Evolutionary conservation across 345 rosid genomes (phyloP), one percentile per base, ranked within the genome.

Genomic region (Sisymbrium irio): DNA sequence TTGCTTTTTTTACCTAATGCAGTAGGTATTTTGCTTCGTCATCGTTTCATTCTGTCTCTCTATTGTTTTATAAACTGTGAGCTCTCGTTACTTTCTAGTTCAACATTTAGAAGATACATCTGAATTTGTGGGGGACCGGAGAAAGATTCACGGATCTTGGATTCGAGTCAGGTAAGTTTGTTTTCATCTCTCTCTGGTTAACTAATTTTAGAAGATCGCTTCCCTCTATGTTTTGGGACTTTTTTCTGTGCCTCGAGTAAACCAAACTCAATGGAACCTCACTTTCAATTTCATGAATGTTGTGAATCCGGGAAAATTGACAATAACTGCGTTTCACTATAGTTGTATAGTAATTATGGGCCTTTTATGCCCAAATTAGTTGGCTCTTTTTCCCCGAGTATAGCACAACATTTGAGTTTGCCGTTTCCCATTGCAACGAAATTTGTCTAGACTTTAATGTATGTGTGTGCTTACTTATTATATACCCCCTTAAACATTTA

Each of bases 11-110:
- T 5, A 71, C 68, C 75, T 50, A 71, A 50, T 70, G 28, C 53
- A 12, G 42, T 61, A 39, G 68, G 39, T 50, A 0, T 61, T 69
- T 39, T 71, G 53, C 53, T 71, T 71, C 61, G 50, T 25, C 18
- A 40, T 49, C 0, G 4, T 36, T 71, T 47, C 10, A 10, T 57
- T 46, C 7, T 69, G 22, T 17, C 17, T 41, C 18, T 25, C 25
- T 36, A 3, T 14, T 49, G 49, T 10, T 46, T 30, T 46, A 70
- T 70, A 70, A 46, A 35, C 9, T 46, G 10, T 45, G 8, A 36
- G 10, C 36, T 59, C 74, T 35, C 37, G 13, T 37, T 36, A 12
- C 8, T 10, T 25, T 47, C 19, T 36, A 7, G 9, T 36, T 60
- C 32, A 60, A 47, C 40, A 55, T 28, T 28, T 54, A 50, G 2